A percentile compares a stretch with the other conserved stretches of the same genome.
Conservation (phyloP, 1,284 basidiomycete species). For the Malassezia japonica region DNA sequence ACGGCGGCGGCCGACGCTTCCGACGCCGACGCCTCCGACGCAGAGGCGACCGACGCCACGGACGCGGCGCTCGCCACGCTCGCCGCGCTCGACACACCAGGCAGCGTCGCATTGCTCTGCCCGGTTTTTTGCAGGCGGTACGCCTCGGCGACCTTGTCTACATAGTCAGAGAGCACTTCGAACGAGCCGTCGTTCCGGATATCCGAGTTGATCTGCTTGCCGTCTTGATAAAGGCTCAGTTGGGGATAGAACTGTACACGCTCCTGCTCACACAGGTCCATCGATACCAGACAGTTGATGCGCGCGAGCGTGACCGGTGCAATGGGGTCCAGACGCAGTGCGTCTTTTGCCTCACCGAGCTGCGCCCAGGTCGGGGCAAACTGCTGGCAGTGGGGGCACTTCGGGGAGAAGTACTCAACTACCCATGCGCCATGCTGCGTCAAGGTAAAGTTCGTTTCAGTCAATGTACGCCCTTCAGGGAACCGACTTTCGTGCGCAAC, state of each 20-base stretch:
- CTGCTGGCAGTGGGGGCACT: conserved; percentile 64
- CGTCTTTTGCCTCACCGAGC: conserved; percentile 57
- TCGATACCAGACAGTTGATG: conserved; percentile 35
- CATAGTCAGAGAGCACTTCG: neutral
- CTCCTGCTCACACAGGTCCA: conserved; percentile 35
- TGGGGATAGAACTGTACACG: conserved; percentile 27
- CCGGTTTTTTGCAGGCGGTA: neutral
- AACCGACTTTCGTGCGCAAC: neutral
- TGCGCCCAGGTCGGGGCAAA: conserved; percentile 77
- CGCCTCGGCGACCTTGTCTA: neutral
- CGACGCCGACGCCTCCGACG: neutral
- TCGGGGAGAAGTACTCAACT: conserved; percentile 54
- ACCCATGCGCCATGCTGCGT: conserved; percentile 36
- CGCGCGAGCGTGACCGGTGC: conserved; percentile 42
- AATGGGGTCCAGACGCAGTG: conserved; percentile 51
- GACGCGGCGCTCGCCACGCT: neutral
- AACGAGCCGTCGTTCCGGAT: conserved; percentile 8
- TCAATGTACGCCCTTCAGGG: conserved; percentile 21
- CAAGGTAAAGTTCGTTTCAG: conserved; percentile 31
- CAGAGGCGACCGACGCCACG: neutral
- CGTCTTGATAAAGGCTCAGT: conserved; percentile 36
- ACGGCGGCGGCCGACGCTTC: neutral
- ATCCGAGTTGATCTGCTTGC: conserved; percentile 22
- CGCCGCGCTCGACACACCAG: neutral
- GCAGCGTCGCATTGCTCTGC: neutral